A percentile compares a stretch with the other conserved stretches of the same genome.
These are phyloP conservation scores for Krasilnikovozyma curviuscula DNA, from an alignment of 768 basidiomycete genomes.

Conservation along the genomic window DNA sequence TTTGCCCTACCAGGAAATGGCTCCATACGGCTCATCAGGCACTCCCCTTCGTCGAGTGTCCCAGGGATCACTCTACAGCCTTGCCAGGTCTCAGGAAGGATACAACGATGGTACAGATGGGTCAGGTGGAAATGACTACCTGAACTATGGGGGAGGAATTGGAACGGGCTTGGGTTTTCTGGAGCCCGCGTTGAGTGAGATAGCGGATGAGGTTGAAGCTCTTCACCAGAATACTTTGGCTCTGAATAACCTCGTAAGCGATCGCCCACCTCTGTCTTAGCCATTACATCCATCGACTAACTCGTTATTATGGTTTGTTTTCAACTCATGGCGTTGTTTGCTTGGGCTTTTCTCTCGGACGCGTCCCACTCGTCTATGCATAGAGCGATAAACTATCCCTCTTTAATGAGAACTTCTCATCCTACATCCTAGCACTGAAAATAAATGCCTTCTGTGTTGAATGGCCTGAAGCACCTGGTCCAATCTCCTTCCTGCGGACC, in stretches of 20 bases:
- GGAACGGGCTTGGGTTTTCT: slow-evolving; percentile 72
- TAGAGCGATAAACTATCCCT: slow-evolving; percentile 55
- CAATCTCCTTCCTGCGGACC: too few relatives aligned
- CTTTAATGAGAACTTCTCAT: slow-evolving; percentile 86
- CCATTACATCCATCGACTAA: too few relatives aligned
- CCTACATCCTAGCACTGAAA: slow-evolving; percentile 74
- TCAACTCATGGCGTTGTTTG: too few relatives aligned
- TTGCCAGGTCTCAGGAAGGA: slow-evolving; percentile 46
- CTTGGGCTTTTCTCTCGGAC: too few relatives aligned
- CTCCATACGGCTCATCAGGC: too few relatives aligned
- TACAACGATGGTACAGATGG: neutral
- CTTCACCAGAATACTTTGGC: slow-evolving; percentile 56
- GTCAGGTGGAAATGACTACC: neutral
- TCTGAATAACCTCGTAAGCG: slow-evolving; percentile 47
- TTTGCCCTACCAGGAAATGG: too few relatives aligned
- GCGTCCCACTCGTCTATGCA: too few relatives aligned
- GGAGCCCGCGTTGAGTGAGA: slow-evolving; percentile 61
- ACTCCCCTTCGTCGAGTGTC: slow-evolving; percentile 78
- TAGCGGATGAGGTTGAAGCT: slow-evolving; percentile 69
- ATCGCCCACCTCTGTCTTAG: too few relatives aligned
- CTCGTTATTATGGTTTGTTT: too few relatives aligned
- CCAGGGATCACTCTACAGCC: slow-evolving; percentile 69
- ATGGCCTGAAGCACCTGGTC: slow-evolving; percentile 51
- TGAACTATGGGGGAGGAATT: slow-evolving; percentile 37
- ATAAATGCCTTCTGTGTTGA: slow-evolving; percentile 91